phyloP scores from a whole-genome alignment of 768 basidiomycete genomes.

The Pleurotus platypus region DNA sequence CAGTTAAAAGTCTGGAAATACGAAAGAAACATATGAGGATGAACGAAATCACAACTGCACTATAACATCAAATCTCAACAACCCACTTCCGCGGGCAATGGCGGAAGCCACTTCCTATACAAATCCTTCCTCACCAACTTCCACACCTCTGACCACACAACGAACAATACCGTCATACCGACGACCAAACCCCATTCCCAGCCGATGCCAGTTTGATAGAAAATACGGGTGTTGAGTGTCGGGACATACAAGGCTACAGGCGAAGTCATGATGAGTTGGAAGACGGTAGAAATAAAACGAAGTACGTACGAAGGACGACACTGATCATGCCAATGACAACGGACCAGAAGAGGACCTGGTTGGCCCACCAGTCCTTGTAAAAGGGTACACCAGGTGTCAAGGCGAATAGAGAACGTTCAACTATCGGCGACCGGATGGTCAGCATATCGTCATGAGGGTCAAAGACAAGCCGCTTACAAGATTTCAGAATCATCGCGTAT shows the following conservation, averaged over 20 bases:
- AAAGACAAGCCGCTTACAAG: constrained; percentile 21
- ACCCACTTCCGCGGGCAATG: too few relatives aligned
- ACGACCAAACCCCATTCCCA: constrained; percentile 39
- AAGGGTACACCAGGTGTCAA: constrained; percentile 31
- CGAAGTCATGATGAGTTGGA: not conserved
- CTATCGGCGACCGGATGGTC: constrained; percentile 11
- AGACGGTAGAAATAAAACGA: not conserved
- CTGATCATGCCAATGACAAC: constrained; percentile 31
- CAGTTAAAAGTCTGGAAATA: too few relatives aligned
- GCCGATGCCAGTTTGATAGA: constrained; percentile 31
- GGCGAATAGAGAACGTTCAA: constrained; percentile 34
- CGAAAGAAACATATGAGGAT: too few relatives aligned
- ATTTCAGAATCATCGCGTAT: constrained; percentile 33
- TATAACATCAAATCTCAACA: too few relatives aligned
- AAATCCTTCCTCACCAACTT: constrained; percentile 27
- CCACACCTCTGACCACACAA: constrained; percentile 36
- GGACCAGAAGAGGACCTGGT: constrained; percentile 31
- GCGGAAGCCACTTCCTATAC: constrained; percentile 24
- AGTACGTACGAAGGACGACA: constrained; percentile 31
- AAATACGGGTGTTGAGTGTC: constrained; percentile 30
- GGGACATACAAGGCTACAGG: constrained; percentile 33
- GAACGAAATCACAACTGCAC: too few relatives aligned
- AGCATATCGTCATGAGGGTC: not conserved
- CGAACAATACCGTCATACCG: constrained; percentile 31
- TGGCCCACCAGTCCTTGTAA: constrained; percentile 30